Conservation (phyloP, 164 flowering plant species). For the Tetracentron sinense region DNA sequence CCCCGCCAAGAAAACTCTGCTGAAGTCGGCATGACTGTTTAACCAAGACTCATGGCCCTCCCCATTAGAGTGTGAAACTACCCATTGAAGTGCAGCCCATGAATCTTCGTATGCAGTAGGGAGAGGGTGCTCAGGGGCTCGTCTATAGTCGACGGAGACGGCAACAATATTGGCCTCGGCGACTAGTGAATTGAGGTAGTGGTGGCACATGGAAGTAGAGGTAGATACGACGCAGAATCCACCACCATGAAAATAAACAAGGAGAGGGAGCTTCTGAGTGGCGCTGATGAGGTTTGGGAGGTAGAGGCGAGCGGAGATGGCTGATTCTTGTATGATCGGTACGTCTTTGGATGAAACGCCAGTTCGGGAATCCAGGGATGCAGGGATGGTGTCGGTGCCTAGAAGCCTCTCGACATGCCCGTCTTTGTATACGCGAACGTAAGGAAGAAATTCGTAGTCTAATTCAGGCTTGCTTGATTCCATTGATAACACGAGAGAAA, state of each 20-base stretch:
- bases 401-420: background rate
- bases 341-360: slow-evolving; percentile 36
- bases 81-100: slow-evolving; percentile 40
- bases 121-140: slow-evolving; percentile 39
- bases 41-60: slow-evolving; percentile 32
- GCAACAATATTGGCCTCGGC: slow-evolving; percentile 26
- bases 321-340: slow-evolving; percentile 11
- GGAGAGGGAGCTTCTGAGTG: slow-evolving; percentile 20
- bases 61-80: slow-evolving; percentile 22
- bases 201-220: slow-evolving; percentile 17
- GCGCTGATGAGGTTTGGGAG: slow-evolving; percentile 21
- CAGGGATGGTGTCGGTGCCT: background rate
- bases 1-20: slow-evolving; percentile 31
- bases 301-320: slow-evolving; percentile 33
- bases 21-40: slow-evolving; percentile 23
- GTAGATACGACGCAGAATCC: slow-evolving; percentile 32
- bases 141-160: slow-evolving; percentile 36
- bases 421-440: too few species aligned
- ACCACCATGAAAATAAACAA: slow-evolving; percentile 41
- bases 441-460: too few species aligned
- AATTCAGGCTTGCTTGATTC: too few species aligned
- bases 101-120: slow-evolving; percentile 41
- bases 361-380: slow-evolving; percentile 16
- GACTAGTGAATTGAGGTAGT: slow-evolving; percentile 16
- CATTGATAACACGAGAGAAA: too few species aligned